Conservation (phyloP, 2,329 filamentous ascomycete genomes). For the Nothophaeocryptopus gaeumannii region DNA sequence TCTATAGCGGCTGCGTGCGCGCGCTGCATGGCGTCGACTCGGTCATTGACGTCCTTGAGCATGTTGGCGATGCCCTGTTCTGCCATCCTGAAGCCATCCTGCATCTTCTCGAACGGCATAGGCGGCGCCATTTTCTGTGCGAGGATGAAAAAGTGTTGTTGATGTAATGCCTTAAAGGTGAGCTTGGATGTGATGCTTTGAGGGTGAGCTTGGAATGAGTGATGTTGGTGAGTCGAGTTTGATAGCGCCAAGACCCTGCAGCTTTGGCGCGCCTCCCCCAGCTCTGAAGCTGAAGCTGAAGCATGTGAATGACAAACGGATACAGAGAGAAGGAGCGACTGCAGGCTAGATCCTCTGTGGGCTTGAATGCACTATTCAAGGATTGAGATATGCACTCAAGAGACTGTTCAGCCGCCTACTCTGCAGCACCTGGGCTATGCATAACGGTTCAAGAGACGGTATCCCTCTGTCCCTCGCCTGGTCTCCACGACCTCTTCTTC, state of each 20-base stretch:
- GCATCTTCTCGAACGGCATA: not conserved
- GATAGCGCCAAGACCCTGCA: not conserved
- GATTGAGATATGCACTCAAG: no score
- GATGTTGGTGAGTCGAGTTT: not conserved
- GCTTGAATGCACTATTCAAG: no score
- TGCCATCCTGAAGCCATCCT: not conserved
- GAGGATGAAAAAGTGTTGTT: not conserved
- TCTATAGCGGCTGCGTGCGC: not conserved
- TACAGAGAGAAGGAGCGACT: no score
- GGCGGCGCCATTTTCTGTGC: not conserved
- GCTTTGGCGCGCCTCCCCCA: no score
- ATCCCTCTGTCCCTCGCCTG: no score
- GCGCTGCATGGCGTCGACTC: not conserved
- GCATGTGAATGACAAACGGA: no score
- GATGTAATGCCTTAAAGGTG: not conserved
- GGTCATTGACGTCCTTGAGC: not conserved
- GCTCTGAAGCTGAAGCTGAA: no score
- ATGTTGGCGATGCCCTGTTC: not conserved
- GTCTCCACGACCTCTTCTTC: no score
- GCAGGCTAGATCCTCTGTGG: no score
- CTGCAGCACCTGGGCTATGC: no score
- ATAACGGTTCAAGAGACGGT: no score
- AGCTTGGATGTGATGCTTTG: not conserved
- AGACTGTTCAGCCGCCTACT: no score
- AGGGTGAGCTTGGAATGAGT: not conserved